phyloP scores from a whole-genome alignment of 176 grass and related monocot species.

The Cenchrus americanus region DNA sequence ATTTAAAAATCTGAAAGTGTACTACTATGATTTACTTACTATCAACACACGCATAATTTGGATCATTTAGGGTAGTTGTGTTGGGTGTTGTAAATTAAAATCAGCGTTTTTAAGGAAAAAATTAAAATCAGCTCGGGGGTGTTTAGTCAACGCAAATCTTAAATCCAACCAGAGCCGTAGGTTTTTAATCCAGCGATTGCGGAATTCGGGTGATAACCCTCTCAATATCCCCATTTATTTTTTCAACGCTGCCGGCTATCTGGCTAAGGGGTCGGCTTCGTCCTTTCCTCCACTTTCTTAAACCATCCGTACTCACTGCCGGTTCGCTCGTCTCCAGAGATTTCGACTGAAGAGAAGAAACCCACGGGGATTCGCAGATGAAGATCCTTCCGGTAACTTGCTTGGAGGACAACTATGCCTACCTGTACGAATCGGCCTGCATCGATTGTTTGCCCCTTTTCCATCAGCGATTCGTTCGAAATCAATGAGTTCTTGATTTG shows the following conservation, averaged over 20 bases:
- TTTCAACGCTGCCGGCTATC: neutral
- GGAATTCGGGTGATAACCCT: no score
- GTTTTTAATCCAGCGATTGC: no score
- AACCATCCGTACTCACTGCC: neutral
- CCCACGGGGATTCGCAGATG: constrained; percentile 44
- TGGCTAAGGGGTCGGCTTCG: neutral
- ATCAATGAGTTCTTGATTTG: constrained; percentile 13
- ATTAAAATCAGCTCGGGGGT: no score
- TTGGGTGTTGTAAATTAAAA: no score
- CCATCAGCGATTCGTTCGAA: neutral
- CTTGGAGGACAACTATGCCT: constrained; percentile 94
- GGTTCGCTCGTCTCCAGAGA: constrained; percentile 27
- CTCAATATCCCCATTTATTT: no score
- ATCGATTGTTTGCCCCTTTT: neutral
- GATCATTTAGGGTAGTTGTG: no score
- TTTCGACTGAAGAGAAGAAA: neutral
- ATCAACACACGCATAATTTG: no score
- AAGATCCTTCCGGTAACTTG: constrained; percentile 77
- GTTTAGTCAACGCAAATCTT: no score
- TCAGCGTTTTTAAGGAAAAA: no score
- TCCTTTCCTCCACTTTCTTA: constrained; percentile 1
- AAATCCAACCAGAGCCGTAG: no score
- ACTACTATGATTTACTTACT: no score
- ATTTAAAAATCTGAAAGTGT: no score
- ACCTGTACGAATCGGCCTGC: constrained; percentile 56